Evolutionary conservation across 2,329 filamentous ascomycete species (phyloP).

Genomic region (Aspergillaceae sp.): DNA sequence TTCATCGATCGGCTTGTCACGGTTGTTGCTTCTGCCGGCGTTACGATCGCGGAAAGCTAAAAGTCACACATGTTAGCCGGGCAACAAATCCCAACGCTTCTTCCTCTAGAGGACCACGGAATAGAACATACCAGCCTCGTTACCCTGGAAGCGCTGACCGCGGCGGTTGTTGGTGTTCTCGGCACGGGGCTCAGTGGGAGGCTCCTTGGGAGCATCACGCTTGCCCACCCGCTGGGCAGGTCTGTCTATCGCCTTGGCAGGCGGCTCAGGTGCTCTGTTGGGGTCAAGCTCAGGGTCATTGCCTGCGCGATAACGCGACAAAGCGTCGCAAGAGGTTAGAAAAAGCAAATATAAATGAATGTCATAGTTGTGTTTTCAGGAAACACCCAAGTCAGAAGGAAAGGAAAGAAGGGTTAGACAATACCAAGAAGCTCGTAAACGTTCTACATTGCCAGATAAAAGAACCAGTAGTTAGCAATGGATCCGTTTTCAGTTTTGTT

Average conservation of each 20-base stretch:
- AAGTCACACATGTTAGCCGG: background rate
- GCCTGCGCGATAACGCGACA: slow-evolving; percentile 35
- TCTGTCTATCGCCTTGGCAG: slow-evolving; percentile 86
- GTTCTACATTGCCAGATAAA: slow-evolving; percentile 54
- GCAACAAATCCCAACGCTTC: background rate
- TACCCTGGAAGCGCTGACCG: slow-evolving; percentile 53
- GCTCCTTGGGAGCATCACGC: slow-evolving; percentile 74
- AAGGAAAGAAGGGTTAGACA: slow-evolving; percentile 15
- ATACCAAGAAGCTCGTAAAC: slow-evolving; percentile 97
- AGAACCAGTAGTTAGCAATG: slow-evolving; percentile 29
- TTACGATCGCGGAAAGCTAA: slow-evolving; percentile 83
- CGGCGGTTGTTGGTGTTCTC: slow-evolving; percentile 38
- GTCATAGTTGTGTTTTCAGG: slow-evolving; percentile 1
- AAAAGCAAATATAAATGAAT: slow-evolving; percentile 2
- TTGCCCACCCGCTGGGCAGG: slow-evolving; percentile 66
- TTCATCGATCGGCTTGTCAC: slow-evolving; percentile 68
- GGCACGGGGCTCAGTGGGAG: slow-evolving; percentile 42
- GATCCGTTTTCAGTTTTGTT: background rate
- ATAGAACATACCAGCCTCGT: slow-evolving; percentile 70
- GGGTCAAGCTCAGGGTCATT: slow-evolving; percentile 63
- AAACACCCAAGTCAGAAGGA: no score
- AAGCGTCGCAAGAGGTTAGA: slow-evolving; percentile 19
- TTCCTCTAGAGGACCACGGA: background rate
- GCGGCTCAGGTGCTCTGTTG: slow-evolving; percentile 67
- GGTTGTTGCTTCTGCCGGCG: slow-evolving; percentile 74